These are phyloP conservation scores for Calonectria pauciramosa DNA, from an alignment of 2,329 filamentous ascomycete species.

Conservation along the genomic window DNA sequence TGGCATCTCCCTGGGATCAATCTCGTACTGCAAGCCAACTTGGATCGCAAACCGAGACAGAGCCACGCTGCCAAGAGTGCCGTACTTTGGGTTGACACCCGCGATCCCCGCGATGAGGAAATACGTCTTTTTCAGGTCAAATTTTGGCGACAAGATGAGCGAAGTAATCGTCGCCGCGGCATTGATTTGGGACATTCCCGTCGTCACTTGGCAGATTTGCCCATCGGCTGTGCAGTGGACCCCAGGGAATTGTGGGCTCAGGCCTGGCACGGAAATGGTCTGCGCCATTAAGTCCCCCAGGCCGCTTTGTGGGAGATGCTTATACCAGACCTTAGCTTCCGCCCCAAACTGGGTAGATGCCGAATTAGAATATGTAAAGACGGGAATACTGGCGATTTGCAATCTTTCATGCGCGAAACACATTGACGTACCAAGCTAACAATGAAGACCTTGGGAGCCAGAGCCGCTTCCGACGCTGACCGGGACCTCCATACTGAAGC, in stretches of 20 bases:
- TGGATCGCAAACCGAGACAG: constrained; percentile 32
- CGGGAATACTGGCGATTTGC: not conserved
- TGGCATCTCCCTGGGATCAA: constrained; percentile 31
- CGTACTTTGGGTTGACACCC: constrained; percentile 30
- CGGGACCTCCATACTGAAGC: not conserved
- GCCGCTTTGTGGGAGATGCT: constrained; percentile 21
- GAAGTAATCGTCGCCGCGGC: constrained; percentile 28
- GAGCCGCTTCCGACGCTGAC: not conserved
- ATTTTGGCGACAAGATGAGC: constrained; percentile 15
- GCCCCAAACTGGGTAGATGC: constrained; percentile 10
- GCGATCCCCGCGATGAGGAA: constrained; percentile 34
- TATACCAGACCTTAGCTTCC: constrained; percentile 24
- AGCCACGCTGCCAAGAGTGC: constrained; percentile 29
- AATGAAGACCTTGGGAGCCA: constrained; percentile 23
- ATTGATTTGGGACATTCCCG: constrained; percentile 34
- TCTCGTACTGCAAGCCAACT: constrained; percentile 33
- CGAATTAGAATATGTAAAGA: not conserved
- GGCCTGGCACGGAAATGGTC: constrained; percentile 20
- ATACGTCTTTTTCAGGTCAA: constrained; percentile 33
- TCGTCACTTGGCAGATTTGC: constrained; percentile 28
- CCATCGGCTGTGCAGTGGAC: constrained; percentile 26
- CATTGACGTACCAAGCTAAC: constrained; percentile 18
- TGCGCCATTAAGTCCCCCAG: constrained; percentile 24
- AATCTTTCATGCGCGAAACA: not conserved
- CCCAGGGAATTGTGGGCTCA: constrained; percentile 24